Conservation (phyloP, 371 early-diverging fungal species). For the Saksenaea oblongispora region DNA sequence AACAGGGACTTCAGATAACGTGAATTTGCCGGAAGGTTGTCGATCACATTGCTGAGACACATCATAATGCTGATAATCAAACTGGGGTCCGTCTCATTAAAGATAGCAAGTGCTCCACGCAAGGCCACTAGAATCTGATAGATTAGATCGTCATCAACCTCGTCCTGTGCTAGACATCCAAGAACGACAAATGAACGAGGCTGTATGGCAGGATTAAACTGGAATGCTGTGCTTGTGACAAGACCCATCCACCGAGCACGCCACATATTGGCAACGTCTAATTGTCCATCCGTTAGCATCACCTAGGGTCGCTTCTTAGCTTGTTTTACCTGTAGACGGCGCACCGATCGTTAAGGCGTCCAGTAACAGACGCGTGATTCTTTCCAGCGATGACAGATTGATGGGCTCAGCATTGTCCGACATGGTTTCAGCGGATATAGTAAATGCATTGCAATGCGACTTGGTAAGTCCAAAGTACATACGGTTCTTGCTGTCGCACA, state of each 20-base stretch:
- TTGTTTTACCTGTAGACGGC: slow-evolving; percentile 56
- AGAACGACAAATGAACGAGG: slow-evolving; percentile 91
- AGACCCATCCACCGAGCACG: slow-evolving; percentile 90
- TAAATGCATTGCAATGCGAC: slow-evolving; percentile 67
- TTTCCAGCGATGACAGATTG: slow-evolving; percentile 72
- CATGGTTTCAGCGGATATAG: slow-evolving; percentile 58
- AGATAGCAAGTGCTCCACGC: slow-evolving; percentile 76
- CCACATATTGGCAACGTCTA: slow-evolving; percentile 74
- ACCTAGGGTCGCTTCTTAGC: not conserved
- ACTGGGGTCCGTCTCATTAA: slow-evolving; percentile 71
- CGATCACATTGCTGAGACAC: slow-evolving; percentile 82
- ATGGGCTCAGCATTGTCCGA: slow-evolving; percentile 63
- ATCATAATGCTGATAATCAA: slow-evolving; percentile 83
- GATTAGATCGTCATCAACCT: slow-evolving; percentile 81
- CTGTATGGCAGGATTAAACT: slow-evolving; percentile 87
- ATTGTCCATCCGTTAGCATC: slow-evolving; percentile 40
- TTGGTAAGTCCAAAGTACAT: slow-evolving; percentile 78
- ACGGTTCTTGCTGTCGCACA: slow-evolving; percentile 74
- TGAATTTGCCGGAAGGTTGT: slow-evolving; percentile 71
- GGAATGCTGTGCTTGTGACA: slow-evolving; percentile 87
- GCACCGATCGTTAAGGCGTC: slow-evolving; percentile 77
- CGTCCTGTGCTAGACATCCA: slow-evolving; percentile 83
- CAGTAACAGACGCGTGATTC: slow-evolving; percentile 73
- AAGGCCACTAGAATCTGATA: slow-evolving; percentile 87
- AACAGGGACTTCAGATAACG: slow-evolving; percentile 79